These are phyloP conservation scores for Ophiostoma angusticollis DNA, from an alignment of 2,329 filamentous ascomycete genomes.

Conservation along the genomic window DNA sequence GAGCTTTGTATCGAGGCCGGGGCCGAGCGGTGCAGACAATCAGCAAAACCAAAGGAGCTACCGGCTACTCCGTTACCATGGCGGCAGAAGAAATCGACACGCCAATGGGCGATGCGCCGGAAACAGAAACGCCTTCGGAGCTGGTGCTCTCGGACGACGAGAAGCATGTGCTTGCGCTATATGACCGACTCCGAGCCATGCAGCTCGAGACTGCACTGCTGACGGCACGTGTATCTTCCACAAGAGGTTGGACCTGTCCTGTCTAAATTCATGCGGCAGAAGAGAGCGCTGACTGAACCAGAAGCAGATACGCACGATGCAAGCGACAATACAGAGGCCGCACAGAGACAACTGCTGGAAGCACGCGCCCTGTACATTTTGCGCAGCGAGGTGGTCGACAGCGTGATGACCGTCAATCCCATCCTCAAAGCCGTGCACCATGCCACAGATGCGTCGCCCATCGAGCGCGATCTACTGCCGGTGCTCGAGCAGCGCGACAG, in stretches of 20 bases:
- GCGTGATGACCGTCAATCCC: constrained; percentile 59
- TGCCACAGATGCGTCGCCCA: constrained; percentile 47
- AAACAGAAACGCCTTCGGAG: constrained; percentile 11
- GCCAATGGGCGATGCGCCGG: constrained; percentile 8
- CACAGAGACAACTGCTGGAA: constrained; percentile 55
- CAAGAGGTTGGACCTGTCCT: constrained; percentile 25
- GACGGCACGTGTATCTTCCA: constrained; percentile 31
- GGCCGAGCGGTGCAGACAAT: no score
- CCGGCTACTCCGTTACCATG: no score
- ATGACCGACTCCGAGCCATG: constrained; percentile 58
- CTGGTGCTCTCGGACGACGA: constrained; percentile 55
- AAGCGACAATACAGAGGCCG: constrained; percentile 40
- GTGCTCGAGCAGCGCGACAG: constrained; percentile 55
- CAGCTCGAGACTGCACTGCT: constrained; percentile 60
- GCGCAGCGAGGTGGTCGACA: constrained; percentile 55
- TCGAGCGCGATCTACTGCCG: constrained; percentile 57
- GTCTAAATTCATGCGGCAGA: no score
- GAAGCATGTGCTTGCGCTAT: constrained; percentile 51
- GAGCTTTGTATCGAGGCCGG: no score
- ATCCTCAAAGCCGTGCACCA: constrained; percentile 66
- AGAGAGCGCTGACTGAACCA: no score
- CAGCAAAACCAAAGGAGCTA: no score
- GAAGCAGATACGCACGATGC: no score
- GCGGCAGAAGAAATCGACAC: constrained; percentile 7
- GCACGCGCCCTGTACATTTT: constrained; percentile 58